Base-by-base conservation (phyloP, 805 yeast genomes). In the Torulaspora maleeae region DNA sequence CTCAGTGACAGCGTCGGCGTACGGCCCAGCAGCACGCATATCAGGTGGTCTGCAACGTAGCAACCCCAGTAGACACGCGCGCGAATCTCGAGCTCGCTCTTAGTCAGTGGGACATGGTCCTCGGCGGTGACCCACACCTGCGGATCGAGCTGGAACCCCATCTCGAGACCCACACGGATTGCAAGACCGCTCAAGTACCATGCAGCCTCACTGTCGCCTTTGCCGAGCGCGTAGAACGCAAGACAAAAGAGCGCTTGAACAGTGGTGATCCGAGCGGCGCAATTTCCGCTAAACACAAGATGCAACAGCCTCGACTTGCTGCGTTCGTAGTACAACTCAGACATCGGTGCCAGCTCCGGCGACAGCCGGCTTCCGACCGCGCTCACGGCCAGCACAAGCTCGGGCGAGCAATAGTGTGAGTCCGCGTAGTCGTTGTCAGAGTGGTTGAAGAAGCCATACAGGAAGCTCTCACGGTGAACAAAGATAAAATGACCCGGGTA, bases 1-100 rank as follows among this genome's bases (percentile, higher is more conserved):
- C 75, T 70, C 40, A 76, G 68, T 54, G 79, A 76, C 41, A 80
- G 59, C 1, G 75, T 63, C 0, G 82, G 73, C 0, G 83, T 82
- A 41, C 84, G 63, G 3, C 86, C 86, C 38, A 79, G 61, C 40
- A 79, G 66, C 29, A 80, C 63, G 55, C 82, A 75, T 28, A 80
- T 77, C 53, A 80, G 76, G 56, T 79, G 84, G 59, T 80, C 86
- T 2, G 81, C 82, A 45, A 80, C 66, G 58, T 75, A 80, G 40
- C 80, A 74, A 3, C 86, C 86, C 86, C 86, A 80, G 57, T 77
- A 78, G 9, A 80, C 76, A 47, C 86, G 66, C 40, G 79, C 73
- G 47, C 83, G 68, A 44, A 80, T 78, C 33, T 74, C 78, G 13
- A 75, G 68, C 51, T 79, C 82, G 40, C 79, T 70, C 27, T 73